These are phyloP conservation scores for Punica granatum DNA, from an alignment of 345 rosid genomes.

Conservation along the genomic window DNA sequence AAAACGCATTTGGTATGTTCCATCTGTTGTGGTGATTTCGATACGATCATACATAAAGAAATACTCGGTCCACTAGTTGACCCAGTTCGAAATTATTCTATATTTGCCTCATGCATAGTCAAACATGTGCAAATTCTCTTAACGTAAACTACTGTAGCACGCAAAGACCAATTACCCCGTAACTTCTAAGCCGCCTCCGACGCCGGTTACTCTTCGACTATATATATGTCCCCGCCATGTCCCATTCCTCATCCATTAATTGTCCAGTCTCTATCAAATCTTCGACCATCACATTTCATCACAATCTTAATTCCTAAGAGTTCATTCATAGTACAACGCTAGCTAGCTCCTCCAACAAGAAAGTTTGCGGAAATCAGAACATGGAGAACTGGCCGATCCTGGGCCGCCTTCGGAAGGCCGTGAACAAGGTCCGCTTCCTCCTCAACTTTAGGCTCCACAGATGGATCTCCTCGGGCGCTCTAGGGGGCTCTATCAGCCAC, in stretches of 20 bases:
- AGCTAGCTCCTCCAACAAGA: too few species aligned
- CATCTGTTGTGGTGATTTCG: too few species aligned
- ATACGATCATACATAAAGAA: too few species aligned
- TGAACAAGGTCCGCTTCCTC: constrained; percentile 58
- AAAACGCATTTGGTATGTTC: too few species aligned
- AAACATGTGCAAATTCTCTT: neutral
- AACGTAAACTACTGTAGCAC: too few species aligned
- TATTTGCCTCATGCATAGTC: neutral
- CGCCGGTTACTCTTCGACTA: neutral
- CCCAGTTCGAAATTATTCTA: neutral
- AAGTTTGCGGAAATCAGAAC: neutral
- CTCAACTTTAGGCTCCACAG: constrained; percentile 34
- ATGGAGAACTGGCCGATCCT: constrained; percentile 29
- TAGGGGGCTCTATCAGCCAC: neutral
- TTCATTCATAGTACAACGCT: too few species aligned
- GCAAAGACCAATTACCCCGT: neutral
- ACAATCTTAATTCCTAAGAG: too few species aligned
- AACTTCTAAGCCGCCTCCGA: neutral
- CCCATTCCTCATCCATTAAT: neutral
- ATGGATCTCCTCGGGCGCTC: constrained; percentile 42
- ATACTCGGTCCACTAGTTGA: neutral
- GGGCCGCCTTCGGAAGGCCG: constrained; percentile 51
- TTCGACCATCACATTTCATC: neutral
- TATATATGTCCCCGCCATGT: neutral
- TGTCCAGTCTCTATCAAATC: neutral